Evolutionary conservation across 2,329 filamentous ascomycete species (phyloP).

Genomic region (Trichoderma pleuroti): DNA sequence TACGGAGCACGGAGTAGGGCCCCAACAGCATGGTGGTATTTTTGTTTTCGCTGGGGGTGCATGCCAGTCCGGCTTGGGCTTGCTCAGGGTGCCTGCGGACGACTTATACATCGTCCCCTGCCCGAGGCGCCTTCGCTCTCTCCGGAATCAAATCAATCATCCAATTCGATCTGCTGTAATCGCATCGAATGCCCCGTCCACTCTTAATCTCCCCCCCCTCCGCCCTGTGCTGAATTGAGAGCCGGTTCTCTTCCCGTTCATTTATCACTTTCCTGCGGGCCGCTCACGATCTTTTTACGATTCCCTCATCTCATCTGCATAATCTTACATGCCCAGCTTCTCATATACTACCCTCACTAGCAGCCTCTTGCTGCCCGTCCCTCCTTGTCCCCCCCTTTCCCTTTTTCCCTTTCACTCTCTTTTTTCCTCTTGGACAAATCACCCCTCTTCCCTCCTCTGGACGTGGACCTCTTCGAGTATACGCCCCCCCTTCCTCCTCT

Average conservation of each 20-base stretch:
- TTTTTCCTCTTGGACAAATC: not conserved
- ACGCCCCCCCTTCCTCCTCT: not conserved
- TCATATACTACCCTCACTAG: slow-evolving; percentile 1
- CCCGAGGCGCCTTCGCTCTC: slow-evolving; percentile 13
- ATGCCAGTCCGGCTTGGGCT: not conserved
- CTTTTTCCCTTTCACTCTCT: not conserved
- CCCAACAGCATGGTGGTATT: slow-evolving; percentile 16
- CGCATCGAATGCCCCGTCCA: slow-evolving; percentile 11
- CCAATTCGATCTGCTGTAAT: slow-evolving; percentile 11
- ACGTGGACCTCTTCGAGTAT: not conserved
- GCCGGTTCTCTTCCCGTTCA: slow-evolving; percentile 16
- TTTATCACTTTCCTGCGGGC: slow-evolving; percentile 4
- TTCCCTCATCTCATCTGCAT: slow-evolving; percentile 2
- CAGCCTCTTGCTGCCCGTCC: not conserved
- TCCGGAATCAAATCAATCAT: slow-evolving; percentile 16
- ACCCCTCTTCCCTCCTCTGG: not conserved
- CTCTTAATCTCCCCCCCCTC: slow-evolving; percentile 12
- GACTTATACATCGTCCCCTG: slow-evolving; percentile 18
- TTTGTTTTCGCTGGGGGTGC: slow-evolving; percentile 11
- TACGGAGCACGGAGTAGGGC: slow-evolving; percentile 23
- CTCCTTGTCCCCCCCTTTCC: slow-evolving; percentile 1
- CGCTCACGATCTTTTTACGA: slow-evolving; percentile 18
- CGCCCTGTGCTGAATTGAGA: slow-evolving; percentile 9
- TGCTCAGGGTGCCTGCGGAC: slow-evolving; percentile 10
- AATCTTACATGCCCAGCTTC: slow-evolving; percentile 1